Evolutionary conservation across 2,329 filamentous ascomycete genomes (phyloP), one percentile per base, ranked within the genome.

Genomic region (Fusarium sp.): DNA sequence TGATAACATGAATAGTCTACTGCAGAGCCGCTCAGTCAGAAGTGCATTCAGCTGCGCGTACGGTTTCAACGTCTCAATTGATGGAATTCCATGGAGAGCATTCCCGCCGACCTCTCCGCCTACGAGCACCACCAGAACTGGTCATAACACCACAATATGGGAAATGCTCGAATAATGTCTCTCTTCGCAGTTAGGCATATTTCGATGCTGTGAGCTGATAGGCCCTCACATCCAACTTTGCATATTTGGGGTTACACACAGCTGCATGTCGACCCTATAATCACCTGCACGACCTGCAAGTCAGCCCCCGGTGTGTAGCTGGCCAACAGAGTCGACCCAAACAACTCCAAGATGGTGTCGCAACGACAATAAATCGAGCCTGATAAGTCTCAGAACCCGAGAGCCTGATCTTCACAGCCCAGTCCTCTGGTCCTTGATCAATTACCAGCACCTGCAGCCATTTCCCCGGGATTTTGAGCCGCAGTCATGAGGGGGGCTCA

Each of bases 401-500:
- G 18, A 53, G 40, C 14, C 59, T 61, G 30, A n/a, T 18, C 16
- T 14, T 24, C 46, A 20, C 29, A 62, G 20, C 45, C 56, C 20
- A 41, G 45, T 25, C 20, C 34, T n/a, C 22, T 45, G 37, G 4
- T 6, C 13, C 10, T 40, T 24, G 24, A 32, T 32, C 46, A 53
- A 46, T 29, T 6, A 22, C 29, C 3, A 11, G 16, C 22, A 27
- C 25, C 16, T 12, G 11, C 18, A 57, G 45, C 11, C 32, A 44
- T 27, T 53, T 41, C 53, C 53, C 53, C 47, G 27, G 18, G 22
- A 8, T 24, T 29, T 41, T 34, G 42, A 65, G 62, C 60, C 47
- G 61, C 62, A 65, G 53, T 22, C 14, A 14, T 45, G 18, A n/a
- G 6, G 30, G 37, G 34, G 37, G 47, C n/a, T 41, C 24, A 30